These are phyloP conservation scores for Rutstroemia sp. DNA, from an alignment of 2,329 filamentous ascomycete genomes.

Conservation along the genomic window DNA sequence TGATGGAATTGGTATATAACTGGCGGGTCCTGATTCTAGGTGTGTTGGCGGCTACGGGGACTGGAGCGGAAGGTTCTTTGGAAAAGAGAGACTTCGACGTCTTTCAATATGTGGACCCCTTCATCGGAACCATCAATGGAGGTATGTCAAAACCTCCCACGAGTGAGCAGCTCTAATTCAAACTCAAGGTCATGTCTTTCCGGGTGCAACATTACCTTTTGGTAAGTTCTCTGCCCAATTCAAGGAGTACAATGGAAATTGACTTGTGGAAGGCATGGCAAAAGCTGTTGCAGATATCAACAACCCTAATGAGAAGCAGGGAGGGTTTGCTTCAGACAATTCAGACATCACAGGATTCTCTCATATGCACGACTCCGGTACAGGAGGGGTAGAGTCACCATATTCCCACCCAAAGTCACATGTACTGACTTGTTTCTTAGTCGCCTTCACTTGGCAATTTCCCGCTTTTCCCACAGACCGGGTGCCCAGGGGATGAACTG, in stretches of 20 bases:
- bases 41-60: neutral
- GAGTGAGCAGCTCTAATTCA: no score
- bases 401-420: no score
- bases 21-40: neutral
- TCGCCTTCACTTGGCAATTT: slow-evolving; percentile 66
- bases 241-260: neutral
- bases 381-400: slow-evolving; percentile 29
- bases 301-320: slow-evolving; percentile 43
- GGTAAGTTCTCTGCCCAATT: slow-evolving; percentile 22
- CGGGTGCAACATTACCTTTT: slow-evolving; percentile 47
- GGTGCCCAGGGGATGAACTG: slow-evolving; percentile 53
- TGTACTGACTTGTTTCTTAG: no score
- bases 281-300: slow-evolving; percentile 49
- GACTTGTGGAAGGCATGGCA: slow-evolving; percentile 30
- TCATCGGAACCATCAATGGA: slow-evolving; percentile 48
- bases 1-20: neutral
- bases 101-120: slow-evolving; percentile 39
- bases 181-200: slow-evolving; percentile 39
- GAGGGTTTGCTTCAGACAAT: slow-evolving; percentile 45
- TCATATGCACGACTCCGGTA: slow-evolving; percentile 38
- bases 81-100: slow-evolving; percentile 26
- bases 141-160: slow-evolving; percentile 25
- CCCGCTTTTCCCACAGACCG: slow-evolving; percentile 59
- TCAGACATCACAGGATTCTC: slow-evolving; percentile 28
- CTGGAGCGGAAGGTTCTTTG: neutral